Evolutionary conservation across 148 eudicot genomes (phyloP), one percentile per base, ranked within the genome.

Genomic region (Bassia scoparia): DNA sequence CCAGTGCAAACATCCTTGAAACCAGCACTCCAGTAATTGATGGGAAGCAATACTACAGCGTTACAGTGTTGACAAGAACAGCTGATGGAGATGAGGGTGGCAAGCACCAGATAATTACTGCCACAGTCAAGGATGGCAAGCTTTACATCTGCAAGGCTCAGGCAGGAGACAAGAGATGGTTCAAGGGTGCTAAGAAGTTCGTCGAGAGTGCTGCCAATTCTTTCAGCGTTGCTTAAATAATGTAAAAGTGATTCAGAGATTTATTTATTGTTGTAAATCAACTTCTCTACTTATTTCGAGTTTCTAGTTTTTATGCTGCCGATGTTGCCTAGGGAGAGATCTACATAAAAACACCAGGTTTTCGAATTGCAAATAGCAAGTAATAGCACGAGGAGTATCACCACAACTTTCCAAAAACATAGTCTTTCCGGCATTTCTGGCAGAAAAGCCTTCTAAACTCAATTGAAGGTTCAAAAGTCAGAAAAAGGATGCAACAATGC

Each of bases 101-200:
- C 72, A 96, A 96, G 61, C 99, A 96, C 76, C 99, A 96, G 65
- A 72, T 96, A 67, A 96, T 96, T 49, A 78, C 87, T 7, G 97
- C 97, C 50, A 86, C 86, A 0, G 85, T 88, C n/a, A 78, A 81
- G 20, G 84, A 82, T 46, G 96, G 97, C 14, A 90, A 95, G 84
- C 90, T 95, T 15, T 91, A 89, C 84, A 88, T 96, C 26, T 96
- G 97, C 92, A 96, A 96, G 86, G 96, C 99, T 33, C 97, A 96
- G 76, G 99, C 99, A 2, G 99, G 99, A 11, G 97, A 96, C 87
- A 92, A 92, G 88, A 88, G 99, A 88, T 96, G 99, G 99, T 96
- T 96, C 81, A 96, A 96, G 78, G 97, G 99, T 49, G 96, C 96
- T 20, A 87, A 68, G 68, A 96, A 81, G 81, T 92, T 83, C n/a